Conservation (phyloP, 306 rosid species). For the Ceratonia siliqua region DNA sequence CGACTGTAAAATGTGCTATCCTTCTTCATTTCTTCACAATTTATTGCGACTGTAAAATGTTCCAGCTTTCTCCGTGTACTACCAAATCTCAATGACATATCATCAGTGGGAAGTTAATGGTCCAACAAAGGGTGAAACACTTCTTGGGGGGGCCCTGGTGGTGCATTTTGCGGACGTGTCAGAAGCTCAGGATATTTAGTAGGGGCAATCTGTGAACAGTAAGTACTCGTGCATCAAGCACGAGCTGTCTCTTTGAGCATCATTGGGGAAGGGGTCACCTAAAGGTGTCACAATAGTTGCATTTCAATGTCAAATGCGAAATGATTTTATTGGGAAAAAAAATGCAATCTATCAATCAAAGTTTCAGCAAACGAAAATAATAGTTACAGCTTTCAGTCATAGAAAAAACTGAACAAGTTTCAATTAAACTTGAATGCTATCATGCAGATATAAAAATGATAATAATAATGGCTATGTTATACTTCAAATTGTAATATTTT, state of each 20-base stretch:
- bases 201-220: not conserved
- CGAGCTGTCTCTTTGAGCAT: conserved; percentile 34
- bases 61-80: not conserved
- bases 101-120: not conserved
- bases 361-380: too few species aligned
- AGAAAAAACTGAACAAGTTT: too few species aligned
- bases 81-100: not conserved
- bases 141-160: not conserved
- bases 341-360: too few species aligned
- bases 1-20: not conserved
- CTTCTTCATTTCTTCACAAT: too few species aligned
- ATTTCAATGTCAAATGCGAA: not conserved
- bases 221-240: conserved; percentile 27
- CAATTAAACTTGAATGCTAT: too few species aligned
- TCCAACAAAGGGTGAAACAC: not conserved
- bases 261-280: not conserved
- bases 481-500: too few species aligned
- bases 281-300: not conserved
- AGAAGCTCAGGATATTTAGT: not conserved
- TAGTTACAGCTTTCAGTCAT: too few species aligned
- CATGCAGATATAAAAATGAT: too few species aligned
- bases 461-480: too few species aligned
- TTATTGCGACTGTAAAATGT: not conserved
- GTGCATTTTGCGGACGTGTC: too few species aligned
- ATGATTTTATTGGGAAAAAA: not conserved